Evolutionary conservation across 352 stramenopile genomes (phyloP), one percentile per base, ranked within the genome.

Genomic region (Phytophthora cryptogea): DNA sequence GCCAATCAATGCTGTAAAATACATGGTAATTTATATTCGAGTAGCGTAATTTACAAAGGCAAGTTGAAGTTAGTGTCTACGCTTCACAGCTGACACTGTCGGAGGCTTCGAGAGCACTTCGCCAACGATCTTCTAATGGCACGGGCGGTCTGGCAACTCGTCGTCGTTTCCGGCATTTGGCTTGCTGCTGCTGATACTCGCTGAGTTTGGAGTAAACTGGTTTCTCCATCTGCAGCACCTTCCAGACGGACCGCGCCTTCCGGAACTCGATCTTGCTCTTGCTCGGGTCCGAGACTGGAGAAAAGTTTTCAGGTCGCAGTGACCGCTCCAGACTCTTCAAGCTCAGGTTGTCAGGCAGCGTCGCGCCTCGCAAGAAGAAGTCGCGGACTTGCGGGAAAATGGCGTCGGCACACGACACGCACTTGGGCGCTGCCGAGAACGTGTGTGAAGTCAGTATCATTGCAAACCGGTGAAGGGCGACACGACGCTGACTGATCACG

Each of bases 221-320:
- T 14, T 80, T 87, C 63, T 92, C 78, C 41, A 87, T 69, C 56
- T 90, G 81, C 44, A 92, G 45, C 28, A 90, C 76, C 32, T 75
- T 78, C 47, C 80, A 70, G 42, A 90, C 86, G 1, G 74, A 71
- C 20, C 74, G 67, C 20, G 68, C 75, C 16, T 81, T 80, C 13
- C 80, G 78, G 44, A 88, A 92, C 52, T 91, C 79, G 52, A 92
- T 85, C 55, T 90, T 89, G 73, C 81, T 90, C 62, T 90, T 90
- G 41, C 58, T 81, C 39, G 81, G 79, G 44, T 91, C 83, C 2
- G 69, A 57, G 31, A 92, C 88, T 1, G 80, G 59, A 7, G 77
- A 84, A 42, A 92, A 92, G 10, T 74, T 62, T 26, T 81, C 58
- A 0, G 72, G 63, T 14, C 63, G 62, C 10, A 90, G 54, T 26